Conservation (phyloP, 306 rosid genomes). For the Rosa lucieae region DNA sequence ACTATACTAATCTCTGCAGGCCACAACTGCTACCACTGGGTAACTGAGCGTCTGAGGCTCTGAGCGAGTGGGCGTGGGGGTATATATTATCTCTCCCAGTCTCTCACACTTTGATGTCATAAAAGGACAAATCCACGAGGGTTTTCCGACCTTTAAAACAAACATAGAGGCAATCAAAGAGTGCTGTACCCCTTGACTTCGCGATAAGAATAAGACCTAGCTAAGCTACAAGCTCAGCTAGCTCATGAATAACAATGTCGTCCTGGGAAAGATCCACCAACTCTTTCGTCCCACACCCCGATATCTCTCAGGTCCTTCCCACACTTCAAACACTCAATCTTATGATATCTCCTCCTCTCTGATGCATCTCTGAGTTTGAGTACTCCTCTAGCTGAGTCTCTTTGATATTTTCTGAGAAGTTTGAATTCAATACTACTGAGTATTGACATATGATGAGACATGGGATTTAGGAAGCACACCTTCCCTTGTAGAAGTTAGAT, state of each 20-base stretch:
- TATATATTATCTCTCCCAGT: background rate
- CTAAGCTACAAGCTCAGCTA: background rate
- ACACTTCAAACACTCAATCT: background rate
- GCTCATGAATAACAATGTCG: background rate
- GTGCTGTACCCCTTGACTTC: background rate
- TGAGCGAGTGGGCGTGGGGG: background rate
- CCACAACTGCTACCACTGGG: background rate
- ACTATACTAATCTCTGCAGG: background rate
- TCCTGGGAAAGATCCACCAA: background rate
- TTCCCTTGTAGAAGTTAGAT: background rate
- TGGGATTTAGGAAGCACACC: conserved; percentile 4
- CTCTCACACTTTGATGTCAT: conserved; percentile 24
- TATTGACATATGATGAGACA: conserved; percentile 2
- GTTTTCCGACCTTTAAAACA: conserved; percentile 20
- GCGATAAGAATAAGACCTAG: background rate
- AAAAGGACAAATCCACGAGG: conserved; percentile 56
- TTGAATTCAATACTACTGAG: background rate
- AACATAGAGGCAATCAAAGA: conserved; percentile 21
- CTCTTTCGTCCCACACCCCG: background rate
- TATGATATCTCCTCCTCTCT: background rate
- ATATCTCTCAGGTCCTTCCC: conserved; percentile 4
- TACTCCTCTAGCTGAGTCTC: background rate
- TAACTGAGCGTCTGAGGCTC: background rate
- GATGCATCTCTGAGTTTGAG: background rate
- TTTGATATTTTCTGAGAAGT: background rate